These are phyloP conservation scores for Yamadazyma dushanensis DNA, from an alignment of 1,139 yeast genomes.

Conservation along the genomic window DNA sequence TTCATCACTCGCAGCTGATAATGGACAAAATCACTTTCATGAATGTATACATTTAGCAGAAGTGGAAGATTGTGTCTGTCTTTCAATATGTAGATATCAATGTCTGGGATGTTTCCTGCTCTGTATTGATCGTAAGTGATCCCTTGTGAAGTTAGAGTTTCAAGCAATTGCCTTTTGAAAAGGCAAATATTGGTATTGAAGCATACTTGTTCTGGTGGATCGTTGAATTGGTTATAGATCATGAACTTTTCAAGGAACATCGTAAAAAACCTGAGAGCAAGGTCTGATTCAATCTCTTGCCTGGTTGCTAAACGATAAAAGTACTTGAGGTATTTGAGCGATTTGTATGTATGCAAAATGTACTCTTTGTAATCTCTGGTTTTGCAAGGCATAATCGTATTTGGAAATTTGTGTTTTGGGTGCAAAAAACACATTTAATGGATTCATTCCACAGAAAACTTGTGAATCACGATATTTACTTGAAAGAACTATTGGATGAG, in stretches of 20 bases:
- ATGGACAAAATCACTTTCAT: slow-evolving; percentile 15
- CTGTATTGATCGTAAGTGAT: slow-evolving; percentile 14
- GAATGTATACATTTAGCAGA: slow-evolving; percentile 9
- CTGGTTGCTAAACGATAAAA: slow-evolving; percentile 3
- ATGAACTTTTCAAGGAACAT: not conserved
- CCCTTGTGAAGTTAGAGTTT: slow-evolving; percentile 6
- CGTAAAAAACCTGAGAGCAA: not conserved
- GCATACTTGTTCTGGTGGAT: not conserved
- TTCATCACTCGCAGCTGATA: slow-evolving; percentile 14
- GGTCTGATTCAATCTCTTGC: slow-evolving; percentile 2
- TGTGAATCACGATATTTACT: slow-evolving; percentile 6
- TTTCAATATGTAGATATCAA: slow-evolving; percentile 2
- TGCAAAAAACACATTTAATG: slow-evolving; percentile 2
- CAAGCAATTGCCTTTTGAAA: slow-evolving; percentile 14
- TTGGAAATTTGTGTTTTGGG: no score
- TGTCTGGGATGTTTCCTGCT: not conserved
- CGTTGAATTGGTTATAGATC: not conserved
- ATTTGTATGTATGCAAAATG: no score
- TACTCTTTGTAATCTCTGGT: no score
- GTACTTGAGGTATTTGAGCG: not conserved
- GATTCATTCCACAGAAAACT: slow-evolving; percentile 6
- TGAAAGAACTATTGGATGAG: slow-evolving; percentile 7
- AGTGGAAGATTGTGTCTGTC: slow-evolving; percentile 9
- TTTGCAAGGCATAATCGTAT: no score
- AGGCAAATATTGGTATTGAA: not conserved